Evolutionary conservation across 495 filamentous ascomycete species (phyloP), one percentile per base, ranked within the genome.

Genomic region (Podospora bellae-mahoneyi): DNA sequence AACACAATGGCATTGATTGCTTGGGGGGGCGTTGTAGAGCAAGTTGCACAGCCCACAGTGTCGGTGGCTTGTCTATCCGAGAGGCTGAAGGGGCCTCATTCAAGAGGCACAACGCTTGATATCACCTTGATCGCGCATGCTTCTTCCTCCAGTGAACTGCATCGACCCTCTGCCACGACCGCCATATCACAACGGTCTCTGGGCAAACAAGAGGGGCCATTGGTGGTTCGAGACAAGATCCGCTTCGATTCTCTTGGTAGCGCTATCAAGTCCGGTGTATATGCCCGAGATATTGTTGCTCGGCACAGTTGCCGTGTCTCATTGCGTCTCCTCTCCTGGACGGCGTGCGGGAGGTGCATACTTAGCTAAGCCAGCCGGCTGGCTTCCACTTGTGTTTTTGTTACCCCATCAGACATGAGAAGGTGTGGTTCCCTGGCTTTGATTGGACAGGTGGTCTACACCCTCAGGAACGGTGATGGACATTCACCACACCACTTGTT

Each of bases 1-100:
- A 58, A 58, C 19, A 58, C 55, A 58, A 58, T 58, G 55, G 13
- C 55, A 58, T 58, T 58, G 39, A 48, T 48, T 48, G 39, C 15
- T 10, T 13, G 15, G 39, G 13, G 13, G 1, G 39, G 39, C 39
- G 39, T 48, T 10, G 15, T 5, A 48, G 39, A 16, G 15, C 23
- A 13, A 48, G 39, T 48, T 48, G 39, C 39, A 48, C 39, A 48
- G 13, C 39, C 13, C 39, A 48, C 39, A 48, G 39, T 48, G 13
- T 10, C 13, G 39, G 39, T 48, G 39, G 5, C 39, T 48, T 48
- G 9, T 48, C 0, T 1, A 13, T 16, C 34, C 34, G 34, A 6
- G 34, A 39, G 34, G 34, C 3, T 39, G 5, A 10, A 39, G 5
- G 0, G 34, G 23, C 34, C 34, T 6, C 34, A 39, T 39, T 10